Evolutionary conservation across 352 stramenopile species (phyloP).

Genomic region (Phytopythium sindhum): DNA sequence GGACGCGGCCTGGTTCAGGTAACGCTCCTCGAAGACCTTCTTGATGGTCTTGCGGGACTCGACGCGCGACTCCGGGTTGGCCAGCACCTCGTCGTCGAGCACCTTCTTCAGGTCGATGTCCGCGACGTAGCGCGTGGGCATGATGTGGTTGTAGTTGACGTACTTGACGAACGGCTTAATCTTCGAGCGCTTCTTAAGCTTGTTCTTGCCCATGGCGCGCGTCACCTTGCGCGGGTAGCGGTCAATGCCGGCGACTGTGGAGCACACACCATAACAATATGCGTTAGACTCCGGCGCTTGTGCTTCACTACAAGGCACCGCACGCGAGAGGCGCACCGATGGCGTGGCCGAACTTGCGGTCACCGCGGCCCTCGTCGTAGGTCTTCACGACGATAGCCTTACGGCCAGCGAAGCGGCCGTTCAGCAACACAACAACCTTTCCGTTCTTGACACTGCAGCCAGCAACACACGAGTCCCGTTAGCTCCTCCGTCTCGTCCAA

Average conservation of each 20-base stretch:
- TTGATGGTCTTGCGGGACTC: constrained; percentile 98
- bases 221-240: constrained; percentile 97
- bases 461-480: constrained; percentile 8
- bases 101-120: constrained; percentile 99
- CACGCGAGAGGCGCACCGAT: constrained; percentile 65
- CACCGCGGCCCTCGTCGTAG: constrained; percentile 94
- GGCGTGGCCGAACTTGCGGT: constrained; percentile 97
- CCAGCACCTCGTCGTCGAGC: constrained; percentile 87
- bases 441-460: constrained; percentile 93
- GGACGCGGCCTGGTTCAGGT: constrained; percentile 93
- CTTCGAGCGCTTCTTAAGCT: constrained; percentile 97
- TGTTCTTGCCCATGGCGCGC: constrained; percentile 95
- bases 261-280: neutral
- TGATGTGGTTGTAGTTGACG: constrained; percentile 99
- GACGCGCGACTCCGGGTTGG: constrained; percentile 76
- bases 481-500: neutral
- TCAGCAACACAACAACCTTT: constrained; percentile 99
- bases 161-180: constrained; percentile 99
- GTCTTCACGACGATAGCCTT: constrained; percentile 99
- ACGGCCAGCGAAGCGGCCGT: constrained; percentile 97
- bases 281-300: neutral
- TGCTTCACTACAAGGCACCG: neutral
- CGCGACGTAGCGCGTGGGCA: constrained; percentile 98
- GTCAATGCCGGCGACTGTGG: constrained; percentile 95
- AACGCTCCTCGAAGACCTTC: constrained; percentile 98